A percentile compares a stretch with the other conserved stretches of the same genome.
phyloP scores from a whole-genome alignment of 2,329 filamentous ascomycete species.

The Calycina herbarum region DNA sequence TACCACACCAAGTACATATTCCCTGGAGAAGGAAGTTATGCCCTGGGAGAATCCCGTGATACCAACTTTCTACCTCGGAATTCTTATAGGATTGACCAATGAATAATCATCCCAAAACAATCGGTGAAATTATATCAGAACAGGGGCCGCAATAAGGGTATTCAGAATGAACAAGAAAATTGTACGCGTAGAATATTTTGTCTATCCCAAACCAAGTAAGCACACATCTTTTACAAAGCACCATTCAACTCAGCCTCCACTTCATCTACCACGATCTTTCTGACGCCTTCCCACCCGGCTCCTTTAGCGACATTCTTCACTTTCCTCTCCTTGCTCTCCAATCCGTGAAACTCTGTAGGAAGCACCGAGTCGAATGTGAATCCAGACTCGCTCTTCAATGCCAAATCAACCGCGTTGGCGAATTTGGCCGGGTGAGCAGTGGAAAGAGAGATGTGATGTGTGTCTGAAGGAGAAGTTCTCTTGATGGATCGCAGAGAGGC shows the following conservation, averaged over 20 bases:
- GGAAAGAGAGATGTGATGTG: slow-evolving; percentile 75
- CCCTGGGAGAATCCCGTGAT: too few relatives aligned
- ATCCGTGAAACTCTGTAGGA: slow-evolving; percentile 76
- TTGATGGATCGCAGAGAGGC: slow-evolving; percentile 70
- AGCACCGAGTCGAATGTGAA: slow-evolving; percentile 80
- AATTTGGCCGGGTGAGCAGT: slow-evolving; percentile 98
- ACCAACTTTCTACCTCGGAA: too few relatives aligned
- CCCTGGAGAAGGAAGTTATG: too few relatives aligned
- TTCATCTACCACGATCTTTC: slow-evolving; percentile 72
- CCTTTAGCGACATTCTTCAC: slow-evolving; percentile 66
- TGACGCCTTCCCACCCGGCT: slow-evolving; percentile 70
- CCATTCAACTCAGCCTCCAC: slow-evolving; percentile 62
- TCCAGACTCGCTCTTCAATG: slow-evolving; percentile 67
- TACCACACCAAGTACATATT: too few relatives aligned
- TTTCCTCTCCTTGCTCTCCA: slow-evolving; percentile 74
- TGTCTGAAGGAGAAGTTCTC: slow-evolving; percentile 47
- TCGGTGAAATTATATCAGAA: too few relatives aligned
- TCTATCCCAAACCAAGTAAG: not conserved
- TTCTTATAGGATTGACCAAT: too few relatives aligned
- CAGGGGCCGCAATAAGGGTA: too few relatives aligned
- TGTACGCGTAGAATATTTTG: too few relatives aligned
- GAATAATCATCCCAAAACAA: too few relatives aligned
- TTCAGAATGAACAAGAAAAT: too few relatives aligned
- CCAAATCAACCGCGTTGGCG: slow-evolving; percentile 76
- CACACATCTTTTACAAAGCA: slow-evolving; percentile 4